Conservation (phyloP, 257 asterid genomes). For the Eustoma russellianum region DNA sequence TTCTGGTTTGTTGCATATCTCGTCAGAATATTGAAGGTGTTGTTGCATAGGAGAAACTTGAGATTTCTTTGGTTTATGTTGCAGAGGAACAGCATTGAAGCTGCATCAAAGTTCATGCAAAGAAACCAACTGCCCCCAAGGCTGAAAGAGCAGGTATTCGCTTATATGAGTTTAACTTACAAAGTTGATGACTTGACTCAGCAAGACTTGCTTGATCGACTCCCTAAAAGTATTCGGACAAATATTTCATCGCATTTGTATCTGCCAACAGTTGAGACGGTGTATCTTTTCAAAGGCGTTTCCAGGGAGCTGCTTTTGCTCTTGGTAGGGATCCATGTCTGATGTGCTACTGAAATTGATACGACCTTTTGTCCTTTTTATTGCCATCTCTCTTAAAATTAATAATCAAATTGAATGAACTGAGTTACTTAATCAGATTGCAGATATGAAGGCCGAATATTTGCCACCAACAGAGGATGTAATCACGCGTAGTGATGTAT, state of each 20-base stretch:
- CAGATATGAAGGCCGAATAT: slow-evolving; percentile 82
- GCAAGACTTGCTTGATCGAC: slow-evolving; percentile 70
- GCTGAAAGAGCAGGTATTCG: slow-evolving; percentile 74
- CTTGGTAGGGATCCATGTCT: slow-evolving; percentile 27
- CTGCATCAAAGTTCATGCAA: slow-evolving; percentile 72
- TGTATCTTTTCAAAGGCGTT: slow-evolving; percentile 72
- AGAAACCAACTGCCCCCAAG: slow-evolving; percentile 67
- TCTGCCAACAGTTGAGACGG: slow-evolving; percentile 62
- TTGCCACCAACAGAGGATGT: slow-evolving; percentile 94
- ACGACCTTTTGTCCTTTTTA: neutral
- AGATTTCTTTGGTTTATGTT: neutral
- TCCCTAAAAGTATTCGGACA: slow-evolving; percentile 67
- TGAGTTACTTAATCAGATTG: slow-evolving; percentile 37
- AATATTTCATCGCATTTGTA: slow-evolving; percentile 68
- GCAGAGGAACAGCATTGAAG: slow-evolving; percentile 78
- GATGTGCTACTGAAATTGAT: neutral
- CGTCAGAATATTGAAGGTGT: too few relatives aligned
- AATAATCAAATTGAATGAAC: too few relatives aligned
- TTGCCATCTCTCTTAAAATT: too few relatives aligned
- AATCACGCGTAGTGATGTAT: slow-evolving; percentile 62
- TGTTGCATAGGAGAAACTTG: too few relatives aligned
- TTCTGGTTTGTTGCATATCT: neutral
- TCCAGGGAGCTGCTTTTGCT: slow-evolving; percentile 54
- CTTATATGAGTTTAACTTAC: slow-evolving; percentile 76
- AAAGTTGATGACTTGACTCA: slow-evolving; percentile 87